phyloP scores from a whole-genome alignment of 768 basidiomycete species.

The Vararia minispora region DNA sequence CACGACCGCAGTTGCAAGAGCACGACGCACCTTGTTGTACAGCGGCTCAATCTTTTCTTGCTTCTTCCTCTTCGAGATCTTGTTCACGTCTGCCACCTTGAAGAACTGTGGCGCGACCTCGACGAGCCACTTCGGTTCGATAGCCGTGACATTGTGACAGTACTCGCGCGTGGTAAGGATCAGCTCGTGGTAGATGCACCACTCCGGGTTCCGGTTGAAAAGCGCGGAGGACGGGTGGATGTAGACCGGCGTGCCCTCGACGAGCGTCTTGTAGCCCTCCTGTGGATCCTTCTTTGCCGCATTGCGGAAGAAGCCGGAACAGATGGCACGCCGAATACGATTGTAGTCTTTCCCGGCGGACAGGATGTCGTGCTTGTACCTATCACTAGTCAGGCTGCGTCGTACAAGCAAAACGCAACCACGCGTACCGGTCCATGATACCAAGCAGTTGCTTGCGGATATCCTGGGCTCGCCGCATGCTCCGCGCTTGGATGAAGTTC shows the following conservation, averaged over 20 bases:
- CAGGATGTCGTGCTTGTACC: slow-evolving; percentile 94
- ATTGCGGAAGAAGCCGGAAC: slow-evolving; percentile 95
- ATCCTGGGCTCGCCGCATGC: slow-evolving; percentile 95
- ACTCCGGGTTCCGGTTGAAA: slow-evolving; percentile 95
- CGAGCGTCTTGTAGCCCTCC: slow-evolving; percentile 96
- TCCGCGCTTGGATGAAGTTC: slow-evolving; percentile 96
- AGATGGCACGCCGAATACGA: slow-evolving; percentile 87
- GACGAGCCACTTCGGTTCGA: slow-evolving; percentile 98
- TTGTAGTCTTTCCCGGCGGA: slow-evolving; percentile 92
- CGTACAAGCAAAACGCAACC: not conserved
- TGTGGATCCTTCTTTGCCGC: slow-evolving; percentile 98
- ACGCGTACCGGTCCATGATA: slow-evolving; percentile 89
- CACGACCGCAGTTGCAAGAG: not conserved
- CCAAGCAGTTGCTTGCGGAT: slow-evolving; percentile 94
- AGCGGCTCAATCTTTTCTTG: slow-evolving; percentile 96
- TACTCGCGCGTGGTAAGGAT: slow-evolving; percentile 95
- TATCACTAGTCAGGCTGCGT: slow-evolving; percentile 20
- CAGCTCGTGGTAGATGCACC: slow-evolving; percentile 92
- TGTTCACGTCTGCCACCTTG: slow-evolving; percentile 95
- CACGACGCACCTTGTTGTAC: slow-evolving; percentile 62
- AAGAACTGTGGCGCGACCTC: slow-evolving; percentile 99
- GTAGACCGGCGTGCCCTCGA: slow-evolving; percentile 97
- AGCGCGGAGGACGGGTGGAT: slow-evolving; percentile 95
- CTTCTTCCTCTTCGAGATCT: slow-evolving; percentile 92
- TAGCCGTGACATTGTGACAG: slow-evolving; percentile 84